phyloP scores from a whole-genome alignment of 805 yeast genomes.

The Candida hungchunana region DNA sequence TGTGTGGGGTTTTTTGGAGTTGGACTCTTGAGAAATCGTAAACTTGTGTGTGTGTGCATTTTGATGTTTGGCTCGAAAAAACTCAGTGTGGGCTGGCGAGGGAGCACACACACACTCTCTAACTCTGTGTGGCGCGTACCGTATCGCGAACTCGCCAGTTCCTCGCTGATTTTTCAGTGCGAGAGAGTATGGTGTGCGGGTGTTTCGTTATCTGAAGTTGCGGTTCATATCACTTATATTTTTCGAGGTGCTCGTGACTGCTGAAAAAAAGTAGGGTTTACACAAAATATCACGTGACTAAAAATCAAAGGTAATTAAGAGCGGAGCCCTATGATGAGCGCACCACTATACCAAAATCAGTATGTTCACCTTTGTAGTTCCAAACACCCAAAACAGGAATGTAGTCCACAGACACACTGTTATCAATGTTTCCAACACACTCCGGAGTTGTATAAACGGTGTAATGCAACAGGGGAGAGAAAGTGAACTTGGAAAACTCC shows the following conservation, averaged over 20 bases:
- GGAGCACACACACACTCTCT: neutral
- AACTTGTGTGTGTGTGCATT: slow-evolving; percentile 3
- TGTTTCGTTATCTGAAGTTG: slow-evolving; percentile 5
- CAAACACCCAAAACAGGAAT: slow-evolving; percentile 28
- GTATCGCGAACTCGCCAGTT: neutral
- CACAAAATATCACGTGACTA: slow-evolving; percentile 9
- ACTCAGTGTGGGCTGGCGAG: neutral
- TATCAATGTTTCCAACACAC: neutral
- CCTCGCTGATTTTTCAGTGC: too few species aligned
- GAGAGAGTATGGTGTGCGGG: slow-evolving; percentile 9
- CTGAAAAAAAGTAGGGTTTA: neutral
- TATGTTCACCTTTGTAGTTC: slow-evolving; percentile 24
- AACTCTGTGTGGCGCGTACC: slow-evolving; percentile 7
- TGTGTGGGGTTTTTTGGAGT: slow-evolving; percentile 3
- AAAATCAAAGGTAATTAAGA: too few species aligned
- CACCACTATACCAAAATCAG: slow-evolving; percentile 23
- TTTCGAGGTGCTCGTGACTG: too few species aligned
- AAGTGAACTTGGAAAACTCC: slow-evolving; percentile 11
- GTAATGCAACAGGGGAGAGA: slow-evolving; percentile 17
- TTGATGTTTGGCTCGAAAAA: neutral
- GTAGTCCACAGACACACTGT: slow-evolving; percentile 21
- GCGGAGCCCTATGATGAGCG: too few species aligned
- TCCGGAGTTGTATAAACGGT: slow-evolving; percentile 23
- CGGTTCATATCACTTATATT: too few species aligned
- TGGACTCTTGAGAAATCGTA: too few species aligned